Conservation (phyloP, 202 grass and related monocot genomes). For the Setaria italica region DNA sequence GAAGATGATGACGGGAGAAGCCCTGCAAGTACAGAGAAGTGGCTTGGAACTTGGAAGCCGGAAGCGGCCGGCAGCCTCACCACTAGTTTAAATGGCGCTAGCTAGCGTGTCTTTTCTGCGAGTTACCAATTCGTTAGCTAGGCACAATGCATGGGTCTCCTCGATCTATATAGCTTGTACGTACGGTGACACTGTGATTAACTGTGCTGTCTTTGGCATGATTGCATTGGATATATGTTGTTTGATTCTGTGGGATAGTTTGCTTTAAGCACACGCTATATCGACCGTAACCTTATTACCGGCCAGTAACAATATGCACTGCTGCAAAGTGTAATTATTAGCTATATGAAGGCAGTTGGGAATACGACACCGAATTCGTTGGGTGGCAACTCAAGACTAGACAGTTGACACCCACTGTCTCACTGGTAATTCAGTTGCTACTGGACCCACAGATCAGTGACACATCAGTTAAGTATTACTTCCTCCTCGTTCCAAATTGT, state of each 20-base stretch:
- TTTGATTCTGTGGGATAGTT: neutral
- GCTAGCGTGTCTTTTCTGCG: neutral
- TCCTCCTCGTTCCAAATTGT: too few species aligned
- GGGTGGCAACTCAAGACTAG: neutral
- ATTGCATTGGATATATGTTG: neutral
- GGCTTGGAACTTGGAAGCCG: constrained; percentile 19
- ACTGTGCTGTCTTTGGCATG: neutral
- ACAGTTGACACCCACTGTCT: neutral
- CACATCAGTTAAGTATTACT: too few species aligned
- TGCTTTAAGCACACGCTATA: neutral
- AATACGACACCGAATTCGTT: neutral
- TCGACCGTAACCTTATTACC: neutral
- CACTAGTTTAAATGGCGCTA: neutral
- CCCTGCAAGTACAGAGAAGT: constrained; percentile 1
- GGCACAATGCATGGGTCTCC: neutral
- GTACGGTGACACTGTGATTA: constrained; percentile 1
- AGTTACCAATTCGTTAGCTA: constrained; percentile 5
- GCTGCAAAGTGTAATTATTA: neutral
- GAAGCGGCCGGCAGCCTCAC: neutral
- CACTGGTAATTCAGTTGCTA: neutral
- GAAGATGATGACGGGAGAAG: constrained; percentile 28
- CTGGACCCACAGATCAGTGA: neutral
- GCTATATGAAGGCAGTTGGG: neutral
- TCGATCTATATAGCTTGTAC: constrained; percentile 9
- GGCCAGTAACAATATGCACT: neutral